Evolutionary conservation across 805 yeast species (phyloP).

Genomic region (Candida endomychidarum): DNA sequence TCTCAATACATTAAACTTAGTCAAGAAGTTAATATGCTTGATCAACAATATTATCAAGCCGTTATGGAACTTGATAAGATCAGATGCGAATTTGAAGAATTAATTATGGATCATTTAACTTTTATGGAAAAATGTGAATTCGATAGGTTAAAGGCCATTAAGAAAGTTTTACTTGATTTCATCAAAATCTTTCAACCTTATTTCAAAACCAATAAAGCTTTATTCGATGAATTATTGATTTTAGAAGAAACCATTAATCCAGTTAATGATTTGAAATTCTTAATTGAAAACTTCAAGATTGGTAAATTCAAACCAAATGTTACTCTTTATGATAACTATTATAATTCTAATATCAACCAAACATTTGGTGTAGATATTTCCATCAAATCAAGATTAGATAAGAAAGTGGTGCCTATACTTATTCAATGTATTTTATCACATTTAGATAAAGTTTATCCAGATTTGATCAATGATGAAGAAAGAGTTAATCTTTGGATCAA

Average conservation of each 20-base stretch:
- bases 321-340: conserved; percentile 75
- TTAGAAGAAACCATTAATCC: conserved; percentile 75
- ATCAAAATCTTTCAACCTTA: conserved; percentile 64
- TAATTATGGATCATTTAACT: conserved; percentile 65
- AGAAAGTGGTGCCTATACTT: conserved; percentile 68
- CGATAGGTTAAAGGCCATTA: conserved; percentile 73
- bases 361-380: conserved; percentile 80
- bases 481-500: conserved; percentile 68
- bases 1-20: conserved; percentile 50
- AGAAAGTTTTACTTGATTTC: conserved; percentile 73
- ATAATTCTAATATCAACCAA: conserved; percentile 63
- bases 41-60: conserved; percentile 43
- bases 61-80: conserved; percentile 61
- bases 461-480: conserved; percentile 63
- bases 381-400: conserved; percentile 67
- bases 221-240: conserved; percentile 60
- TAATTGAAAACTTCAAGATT: conserved; percentile 67
- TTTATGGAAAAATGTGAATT: conserved; percentile 83
- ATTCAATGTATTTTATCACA: conserved; percentile 61
- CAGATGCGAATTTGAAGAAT: conserved; percentile 74
- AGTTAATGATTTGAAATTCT: conserved; percentile 59
- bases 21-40: conserved; percentile 59
- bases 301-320: conserved; percentile 77
- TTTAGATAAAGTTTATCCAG: conserved; percentile 72
- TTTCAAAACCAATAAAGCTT: conserved; percentile 54